These are phyloP conservation scores for Hemileccinum impolitum DNA, from an alignment of 768 basidiomycete genomes.

Conservation along the genomic window DNA sequence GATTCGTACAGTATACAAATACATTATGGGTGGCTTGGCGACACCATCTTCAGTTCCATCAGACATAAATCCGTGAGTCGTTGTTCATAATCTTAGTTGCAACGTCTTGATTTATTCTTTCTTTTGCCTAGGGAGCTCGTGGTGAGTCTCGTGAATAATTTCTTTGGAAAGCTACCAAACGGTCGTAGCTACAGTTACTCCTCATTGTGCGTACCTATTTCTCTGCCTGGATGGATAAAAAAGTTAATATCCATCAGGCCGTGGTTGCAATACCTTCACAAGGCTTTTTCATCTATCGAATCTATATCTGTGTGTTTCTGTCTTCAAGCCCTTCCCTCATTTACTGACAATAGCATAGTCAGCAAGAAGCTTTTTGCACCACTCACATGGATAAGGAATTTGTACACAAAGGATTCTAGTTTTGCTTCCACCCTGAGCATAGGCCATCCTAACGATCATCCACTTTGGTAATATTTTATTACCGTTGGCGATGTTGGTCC, in stretches of 20 bases:
- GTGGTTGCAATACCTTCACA: constrained; percentile 4
- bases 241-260: constrained; percentile 2
- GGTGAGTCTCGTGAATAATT: background rate
- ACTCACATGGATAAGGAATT: background rate
- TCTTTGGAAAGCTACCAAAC: background rate
- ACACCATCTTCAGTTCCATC: background rate
- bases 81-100: background rate
- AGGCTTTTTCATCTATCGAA: constrained; percentile 12
- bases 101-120: background rate
- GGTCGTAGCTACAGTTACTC: background rate
- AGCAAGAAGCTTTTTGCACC: background rate
- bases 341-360: background rate
- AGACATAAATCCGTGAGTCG: background rate
- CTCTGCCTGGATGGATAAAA: background rate
- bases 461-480: constrained; percentile 6
- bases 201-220: background rate
- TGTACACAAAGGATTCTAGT: no score
- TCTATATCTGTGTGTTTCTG: constrained; percentile 11
- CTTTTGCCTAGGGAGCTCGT: background rate
- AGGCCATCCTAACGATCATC: background rate
- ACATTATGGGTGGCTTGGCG: background rate
- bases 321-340: background rate
- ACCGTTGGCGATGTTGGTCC: background rate
- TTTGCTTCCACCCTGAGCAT: background rate
- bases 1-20: background rate